phyloP scores from a whole-genome alignment of 2,329 filamentous ascomycete species.

The Phyllachora maydis region DNA sequence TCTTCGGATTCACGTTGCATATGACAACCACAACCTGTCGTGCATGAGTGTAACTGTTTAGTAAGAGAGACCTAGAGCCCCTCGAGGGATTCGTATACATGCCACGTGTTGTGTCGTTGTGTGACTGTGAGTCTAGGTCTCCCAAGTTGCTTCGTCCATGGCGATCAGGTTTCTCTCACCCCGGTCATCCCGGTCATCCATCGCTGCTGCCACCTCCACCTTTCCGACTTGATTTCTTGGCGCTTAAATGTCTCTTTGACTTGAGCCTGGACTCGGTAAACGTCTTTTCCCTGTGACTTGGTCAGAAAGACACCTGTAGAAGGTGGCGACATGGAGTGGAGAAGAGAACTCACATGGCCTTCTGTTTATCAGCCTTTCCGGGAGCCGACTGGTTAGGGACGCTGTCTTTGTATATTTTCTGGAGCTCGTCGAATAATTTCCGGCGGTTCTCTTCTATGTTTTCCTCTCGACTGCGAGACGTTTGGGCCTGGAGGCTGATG shows the following conservation, averaged over 20 bases:
- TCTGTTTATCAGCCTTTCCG: slow-evolving; percentile 8
- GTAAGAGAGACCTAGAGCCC: too few relatives aligned
- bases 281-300: slow-evolving; percentile 18
- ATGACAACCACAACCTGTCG: too few relatives aligned
- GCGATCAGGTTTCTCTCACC: too few relatives aligned
- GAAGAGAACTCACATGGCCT: slow-evolving; percentile 6
- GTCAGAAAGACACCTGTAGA: slow-evolving; percentile 3
- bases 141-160: too few relatives aligned
- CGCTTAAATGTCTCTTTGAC: slow-evolving; percentile 24
- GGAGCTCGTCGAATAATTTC: slow-evolving; percentile 11
- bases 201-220: slow-evolving; percentile 8
- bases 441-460: slow-evolving; percentile 30
- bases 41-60: too few relatives aligned
- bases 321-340: neutral
- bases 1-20: too few relatives aligned
- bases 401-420: slow-evolving; percentile 5
- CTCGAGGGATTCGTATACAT: too few relatives aligned
- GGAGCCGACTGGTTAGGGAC: slow-evolving; percentile 7
- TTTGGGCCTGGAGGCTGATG: slow-evolving; percentile 33
- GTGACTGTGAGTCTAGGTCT: too few relatives aligned
- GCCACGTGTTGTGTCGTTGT: too few relatives aligned
- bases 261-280: slow-evolving; percentile 23
- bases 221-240: slow-evolving; percentile 27
- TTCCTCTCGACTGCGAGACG: slow-evolving; percentile 25
- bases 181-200: too few relatives aligned